Conservation (phyloP, 2,329 filamentous ascomycete genomes). For the Aspergillus pseudonomiae region DNA sequence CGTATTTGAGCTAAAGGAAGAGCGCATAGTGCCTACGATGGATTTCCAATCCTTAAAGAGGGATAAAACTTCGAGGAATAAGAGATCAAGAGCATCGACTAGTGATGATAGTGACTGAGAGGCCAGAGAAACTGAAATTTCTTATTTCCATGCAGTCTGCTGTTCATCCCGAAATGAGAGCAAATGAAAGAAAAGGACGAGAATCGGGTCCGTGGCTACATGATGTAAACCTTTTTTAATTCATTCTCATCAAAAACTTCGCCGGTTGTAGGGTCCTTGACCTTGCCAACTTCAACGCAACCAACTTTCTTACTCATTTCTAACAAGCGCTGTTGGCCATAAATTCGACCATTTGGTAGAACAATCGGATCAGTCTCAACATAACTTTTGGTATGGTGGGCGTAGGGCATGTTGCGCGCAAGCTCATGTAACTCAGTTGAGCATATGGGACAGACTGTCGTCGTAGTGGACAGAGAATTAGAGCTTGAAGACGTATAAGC, state of each 20-base stretch:
- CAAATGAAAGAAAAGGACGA: neutral
- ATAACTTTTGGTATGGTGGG: constrained; percentile 90
- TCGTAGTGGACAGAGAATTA: constrained; percentile 60
- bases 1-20: constrained; percentile 47
- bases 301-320: constrained; percentile 80
- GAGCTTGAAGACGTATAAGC: constrained; percentile 59
- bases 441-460: constrained; percentile 91
- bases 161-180: neutral
- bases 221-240: constrained; percentile 89
- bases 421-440: constrained; percentile 92
- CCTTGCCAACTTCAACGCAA: constrained; percentile 60
- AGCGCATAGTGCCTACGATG: constrained; percentile 19
- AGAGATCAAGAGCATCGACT: constrained; percentile 35
- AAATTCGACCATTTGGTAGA: constrained; percentile 83
- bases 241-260: constrained; percentile 64
- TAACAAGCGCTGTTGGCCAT: constrained; percentile 73
- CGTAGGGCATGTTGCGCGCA: constrained; percentile 86
- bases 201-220: constrained; percentile 49
- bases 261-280: constrained; percentile 79
- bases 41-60: constrained; percentile 4
- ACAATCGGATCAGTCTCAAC: constrained; percentile 86
- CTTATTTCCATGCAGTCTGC: neutral
- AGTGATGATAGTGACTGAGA: constrained; percentile 36
- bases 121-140: neutral
- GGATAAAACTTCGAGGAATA: constrained; percentile 35